phyloP scores from a whole-genome alignment of 164 flowering plant genomes.

The Houttuynia cordata region DNA sequence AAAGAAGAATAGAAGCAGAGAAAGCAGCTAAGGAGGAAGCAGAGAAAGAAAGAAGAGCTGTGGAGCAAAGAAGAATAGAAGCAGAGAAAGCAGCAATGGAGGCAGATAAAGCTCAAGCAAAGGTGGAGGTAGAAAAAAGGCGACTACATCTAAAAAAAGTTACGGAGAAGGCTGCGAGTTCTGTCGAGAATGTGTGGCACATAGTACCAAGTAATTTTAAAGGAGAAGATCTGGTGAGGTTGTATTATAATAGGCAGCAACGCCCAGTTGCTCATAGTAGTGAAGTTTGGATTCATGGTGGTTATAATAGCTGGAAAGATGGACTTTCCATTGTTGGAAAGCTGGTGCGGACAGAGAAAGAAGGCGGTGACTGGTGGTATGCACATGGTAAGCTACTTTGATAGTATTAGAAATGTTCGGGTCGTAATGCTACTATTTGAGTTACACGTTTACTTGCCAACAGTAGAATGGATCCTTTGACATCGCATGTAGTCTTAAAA shows the following conservation, averaged over 20 bases:
- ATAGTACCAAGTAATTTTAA: slow-evolving; percentile 63
- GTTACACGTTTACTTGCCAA: neutral
- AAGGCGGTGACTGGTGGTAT: slow-evolving; percentile 86
- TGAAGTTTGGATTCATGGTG: slow-evolving; percentile 92
- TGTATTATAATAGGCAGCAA: slow-evolving; percentile 63
- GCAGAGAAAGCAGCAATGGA: slow-evolving; percentile 66
- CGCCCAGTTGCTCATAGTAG: slow-evolving; percentile 69
- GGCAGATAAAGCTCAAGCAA: slow-evolving; percentile 76
- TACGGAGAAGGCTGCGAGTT: slow-evolving; percentile 39
- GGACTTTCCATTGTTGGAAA: slow-evolving; percentile 55
- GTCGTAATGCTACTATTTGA: neutral
- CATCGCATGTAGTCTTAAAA: neutral
- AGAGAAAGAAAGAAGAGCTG: slow-evolving; percentile 71
- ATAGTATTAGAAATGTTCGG: neutral
- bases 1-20: slow-evolving; percentile 60
- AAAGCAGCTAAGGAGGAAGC: slow-evolving; percentile 67
- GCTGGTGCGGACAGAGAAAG: slow-evolving; percentile 38
- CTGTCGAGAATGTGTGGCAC: slow-evolving; percentile 51
- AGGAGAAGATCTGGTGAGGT: slow-evolving; percentile 47
- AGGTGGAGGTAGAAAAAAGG: slow-evolving; percentile 39
- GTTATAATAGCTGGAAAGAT: slow-evolving; percentile 65
- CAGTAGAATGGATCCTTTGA: neutral
- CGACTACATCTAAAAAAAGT: slow-evolving; percentile 28
- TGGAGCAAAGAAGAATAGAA: slow-evolving; percentile 58
- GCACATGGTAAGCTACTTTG: slow-evolving; percentile 51